A percentile compares a stretch with the other conserved stretches of the same genome.
These are phyloP conservation scores for Aureobasidium sp. DNA, from an alignment of 2,329 filamentous ascomycete species.

Conservation along the genomic window DNA sequence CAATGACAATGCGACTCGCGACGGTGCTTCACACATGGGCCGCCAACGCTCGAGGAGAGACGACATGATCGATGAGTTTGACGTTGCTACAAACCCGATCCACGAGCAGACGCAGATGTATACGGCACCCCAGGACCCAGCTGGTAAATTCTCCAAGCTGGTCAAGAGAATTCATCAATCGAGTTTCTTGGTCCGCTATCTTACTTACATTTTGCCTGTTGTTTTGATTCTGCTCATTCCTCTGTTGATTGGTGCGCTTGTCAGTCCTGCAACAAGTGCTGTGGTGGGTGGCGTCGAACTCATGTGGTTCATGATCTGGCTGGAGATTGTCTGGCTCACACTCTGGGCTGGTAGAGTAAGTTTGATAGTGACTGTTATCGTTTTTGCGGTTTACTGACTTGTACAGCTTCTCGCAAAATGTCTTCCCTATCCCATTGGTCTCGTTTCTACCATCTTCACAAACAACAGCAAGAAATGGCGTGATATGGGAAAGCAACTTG, in stretches of 20 bases:
- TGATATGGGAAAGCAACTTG: conserved; percentile 77
- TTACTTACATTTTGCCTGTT: conserved; percentile 63
- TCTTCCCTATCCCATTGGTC: conserved; percentile 54
- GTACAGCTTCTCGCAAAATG: conserved; percentile 52
- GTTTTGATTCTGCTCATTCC: conserved; percentile 60
- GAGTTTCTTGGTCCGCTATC: conserved; percentile 60
- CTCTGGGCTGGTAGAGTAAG: conserved; percentile 63
- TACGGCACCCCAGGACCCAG: conserved; percentile 56
- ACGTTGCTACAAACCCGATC: conserved; percentile 59
- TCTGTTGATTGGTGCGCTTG: conserved; percentile 56
- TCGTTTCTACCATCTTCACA: conserved; percentile 67
- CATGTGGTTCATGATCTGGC: conserved; percentile 91
- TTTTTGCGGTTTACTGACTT: conserved; percentile 18
- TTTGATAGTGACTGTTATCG: conserved; percentile 25
- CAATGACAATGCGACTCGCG: conserved; percentile 32
- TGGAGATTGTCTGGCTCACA: conserved; percentile 87
- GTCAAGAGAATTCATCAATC: conserved; percentile 60
- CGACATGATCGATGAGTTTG: conserved; percentile 59
- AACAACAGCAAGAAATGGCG: conserved; percentile 91
- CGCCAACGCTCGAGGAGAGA: conserved; percentile 46
- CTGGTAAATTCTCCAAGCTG: conserved; percentile 55
- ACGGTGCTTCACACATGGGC: conserved; percentile 40
- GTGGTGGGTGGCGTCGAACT: conserved; percentile 69
- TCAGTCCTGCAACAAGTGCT: conserved; percentile 39
- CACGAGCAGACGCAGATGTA: conserved; percentile 61